phyloP scores from a whole-genome alignment of 2,329 filamentous ascomycete species.

The Cordyceps cateniannulata region DNA sequence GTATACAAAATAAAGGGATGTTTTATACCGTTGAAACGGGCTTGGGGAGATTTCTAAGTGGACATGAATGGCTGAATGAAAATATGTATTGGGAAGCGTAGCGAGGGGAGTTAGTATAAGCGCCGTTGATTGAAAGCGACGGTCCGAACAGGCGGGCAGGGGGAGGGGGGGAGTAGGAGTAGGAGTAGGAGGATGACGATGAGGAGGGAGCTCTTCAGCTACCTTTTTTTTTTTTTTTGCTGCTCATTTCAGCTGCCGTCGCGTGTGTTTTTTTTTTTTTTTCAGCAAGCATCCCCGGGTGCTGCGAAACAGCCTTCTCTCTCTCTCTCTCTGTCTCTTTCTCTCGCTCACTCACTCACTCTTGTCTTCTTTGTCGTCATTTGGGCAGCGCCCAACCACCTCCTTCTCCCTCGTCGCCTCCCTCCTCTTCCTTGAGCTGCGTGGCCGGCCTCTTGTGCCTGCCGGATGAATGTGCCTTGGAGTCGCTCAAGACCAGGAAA shows the following conservation, averaged over 20 bases:
- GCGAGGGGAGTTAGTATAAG: neutral
- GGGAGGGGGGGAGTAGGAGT: too few species aligned
- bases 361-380: neutral
- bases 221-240: neutral
- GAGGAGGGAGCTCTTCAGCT: neutral
- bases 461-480: neutral
- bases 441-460: neutral
- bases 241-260: neutral
- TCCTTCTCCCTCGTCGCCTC: neutral
- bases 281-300: neutral
- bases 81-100: neutral
- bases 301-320: neutral
- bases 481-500: constrained; percentile 11
- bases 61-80: neutral
- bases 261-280: neutral
- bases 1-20: neutral
- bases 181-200: too few species aligned
- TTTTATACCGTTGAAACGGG: neutral
- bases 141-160: neutral
- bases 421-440: neutral
- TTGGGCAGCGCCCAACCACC: neutral
- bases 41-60: constrained; percentile 1
- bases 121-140: neutral
- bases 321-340: neutral
- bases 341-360: too few species aligned